phyloP scores from a whole-genome alignment of 345 rosid genomes.

The Salix dunnii region DNA sequence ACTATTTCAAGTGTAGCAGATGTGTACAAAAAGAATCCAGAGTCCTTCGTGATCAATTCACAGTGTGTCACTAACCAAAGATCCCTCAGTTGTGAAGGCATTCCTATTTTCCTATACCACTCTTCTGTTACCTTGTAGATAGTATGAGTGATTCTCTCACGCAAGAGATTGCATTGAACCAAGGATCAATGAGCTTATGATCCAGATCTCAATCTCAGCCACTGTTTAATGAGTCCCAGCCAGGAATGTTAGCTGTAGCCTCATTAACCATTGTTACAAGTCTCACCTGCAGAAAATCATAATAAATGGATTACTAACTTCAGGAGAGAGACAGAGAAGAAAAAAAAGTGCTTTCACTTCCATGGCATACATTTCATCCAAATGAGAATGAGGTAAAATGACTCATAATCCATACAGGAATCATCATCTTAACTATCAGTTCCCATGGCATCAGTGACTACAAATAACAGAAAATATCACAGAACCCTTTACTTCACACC shows the following conservation, averaged over 20 bases:
- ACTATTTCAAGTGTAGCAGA: constrained; percentile 6
- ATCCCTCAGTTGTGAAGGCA: not conserved
- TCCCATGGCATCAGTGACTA: not conserved
- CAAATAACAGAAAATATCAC: not conserved
- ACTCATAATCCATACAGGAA: not conserved
- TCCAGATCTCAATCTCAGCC: constrained; percentile 21
- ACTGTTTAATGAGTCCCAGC: constrained; percentile 42
- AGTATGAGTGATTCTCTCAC: constrained; percentile 2
- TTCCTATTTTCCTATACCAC: constrained; percentile 23
- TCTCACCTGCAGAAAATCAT: constrained; percentile 40
- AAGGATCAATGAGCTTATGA: not conserved
- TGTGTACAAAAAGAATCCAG: constrained; percentile 18
- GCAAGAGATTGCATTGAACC: constrained; percentile 2
- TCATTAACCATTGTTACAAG: constrained; percentile 66
- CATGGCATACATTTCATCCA: not conserved
- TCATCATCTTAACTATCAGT: not conserved
- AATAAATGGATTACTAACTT: not conserved
- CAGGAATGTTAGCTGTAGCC: constrained; percentile 68
- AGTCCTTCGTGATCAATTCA: constrained; percentile 1
- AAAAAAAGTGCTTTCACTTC: not conserved
- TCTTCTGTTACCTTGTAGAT: constrained; percentile 17
- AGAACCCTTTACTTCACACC: not conserved
- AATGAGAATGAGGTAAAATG: not conserved
- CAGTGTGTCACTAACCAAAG: not conserved
- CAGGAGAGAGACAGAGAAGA: not conserved